Evolutionary conservation across 2,329 filamentous ascomycete genomes (phyloP), one percentile per base, ranked within the genome.

Genomic region (Cladophialophora psammophila): DNA sequence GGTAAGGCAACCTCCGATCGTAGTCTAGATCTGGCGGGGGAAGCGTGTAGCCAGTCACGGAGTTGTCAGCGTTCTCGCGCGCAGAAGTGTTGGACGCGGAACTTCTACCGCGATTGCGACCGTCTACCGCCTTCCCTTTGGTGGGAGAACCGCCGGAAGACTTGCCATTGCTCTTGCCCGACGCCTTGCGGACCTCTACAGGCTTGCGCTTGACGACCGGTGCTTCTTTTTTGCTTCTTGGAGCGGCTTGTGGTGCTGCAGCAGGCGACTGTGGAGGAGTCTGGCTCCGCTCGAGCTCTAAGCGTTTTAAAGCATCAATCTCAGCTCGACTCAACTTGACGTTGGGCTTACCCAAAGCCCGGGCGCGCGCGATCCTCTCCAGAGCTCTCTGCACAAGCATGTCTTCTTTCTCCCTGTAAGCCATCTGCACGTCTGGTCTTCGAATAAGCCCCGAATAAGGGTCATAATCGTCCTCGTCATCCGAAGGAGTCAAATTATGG

Each of bases 251-350:
- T 69, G 64, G 62, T 63, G 56, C 65, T 50, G 58, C 42, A 6
- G 60, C 60, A 45, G 67, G 65, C 38, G 45, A 13, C 72, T 85
- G 82, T 73, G 88, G 80, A 65, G 89, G 87, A 76, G 88, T 87
- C 69, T 86, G 81, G 86, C 84, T 69, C 62, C 68, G 71, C 64
- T 70, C 71, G 65, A 67, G 70, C 64, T 70, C 72, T 69, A 67
- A 66, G 68, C 88, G 87, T 76, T 94, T 90, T 72, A 96, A 84
- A 55, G 93, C 93, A 69, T 90, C 90, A 73, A 97, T 83, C 78
- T 97, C 94, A 62, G 91, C 88, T 74, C 89, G 87, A 72, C 86
- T 93, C 70, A 98, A 85, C 76, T 90, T 91, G 64, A 97, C 92
- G 65, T 96, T 91, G 53, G 85, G 83, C 78, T 90, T 90, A 70